Evolutionary conservation across 2,329 filamentous ascomycete species (phyloP).

Genomic region (Apiospora rasikravindrae): DNA sequence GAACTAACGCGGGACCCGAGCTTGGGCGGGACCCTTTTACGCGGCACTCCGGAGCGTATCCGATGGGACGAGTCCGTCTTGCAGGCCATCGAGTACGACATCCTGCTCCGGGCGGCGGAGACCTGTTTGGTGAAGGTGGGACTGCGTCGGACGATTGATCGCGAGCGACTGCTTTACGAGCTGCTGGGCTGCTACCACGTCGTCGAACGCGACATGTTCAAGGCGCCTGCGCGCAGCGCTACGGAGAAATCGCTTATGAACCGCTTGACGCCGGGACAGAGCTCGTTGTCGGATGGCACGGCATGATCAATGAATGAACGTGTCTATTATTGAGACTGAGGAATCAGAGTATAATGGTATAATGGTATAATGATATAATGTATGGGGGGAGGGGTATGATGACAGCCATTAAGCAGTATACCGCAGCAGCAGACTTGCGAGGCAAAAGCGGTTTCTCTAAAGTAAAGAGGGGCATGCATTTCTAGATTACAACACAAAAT

Average conservation of each 20-base stretch:
- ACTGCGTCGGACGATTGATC: slow-evolving; percentile 5
- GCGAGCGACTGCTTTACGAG: slow-evolving; percentile 18
- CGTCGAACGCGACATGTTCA: background rate
- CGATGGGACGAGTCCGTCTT: background rate
- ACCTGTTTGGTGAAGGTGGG: background rate
- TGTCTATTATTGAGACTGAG: background rate
- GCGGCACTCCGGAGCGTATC: background rate
- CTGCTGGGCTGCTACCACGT: slow-evolving; percentile 8
- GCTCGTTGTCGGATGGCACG: background rate
- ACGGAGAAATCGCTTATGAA: background rate
- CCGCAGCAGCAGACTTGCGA: background rate
- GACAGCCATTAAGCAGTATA: background rate
- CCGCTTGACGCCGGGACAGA: background rate
- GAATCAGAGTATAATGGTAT: no score
- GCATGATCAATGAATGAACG: background rate
- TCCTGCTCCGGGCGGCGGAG: background rate
- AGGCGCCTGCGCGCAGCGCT: background rate
- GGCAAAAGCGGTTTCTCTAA: background rate
- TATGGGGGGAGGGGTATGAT: background rate
- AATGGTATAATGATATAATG: background rate
- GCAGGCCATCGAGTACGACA: background rate
- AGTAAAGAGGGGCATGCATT: background rate
- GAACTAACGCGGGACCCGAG: background rate
- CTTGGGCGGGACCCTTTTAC: background rate
- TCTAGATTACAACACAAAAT: background rate